These are phyloP conservation scores for Anthostomella pinea DNA, from an alignment of 2,329 filamentous ascomycete species.

Conservation along the genomic window DNA sequence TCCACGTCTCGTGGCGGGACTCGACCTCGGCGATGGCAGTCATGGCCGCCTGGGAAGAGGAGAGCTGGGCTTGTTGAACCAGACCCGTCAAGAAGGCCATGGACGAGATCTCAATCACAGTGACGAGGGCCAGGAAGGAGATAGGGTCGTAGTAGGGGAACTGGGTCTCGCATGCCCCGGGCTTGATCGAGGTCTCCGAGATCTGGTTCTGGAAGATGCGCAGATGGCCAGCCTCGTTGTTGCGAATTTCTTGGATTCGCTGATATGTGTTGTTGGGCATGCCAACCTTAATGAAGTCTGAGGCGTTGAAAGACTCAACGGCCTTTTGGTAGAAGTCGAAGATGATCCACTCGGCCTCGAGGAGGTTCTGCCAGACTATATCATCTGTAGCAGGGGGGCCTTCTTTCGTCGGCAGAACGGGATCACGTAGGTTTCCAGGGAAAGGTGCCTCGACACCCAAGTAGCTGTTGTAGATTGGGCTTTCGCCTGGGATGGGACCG, in stretches of 20 bases:
- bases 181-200: conserved; percentile 39
- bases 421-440: conserved; percentile 35
- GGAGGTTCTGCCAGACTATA: conserved; percentile 42
- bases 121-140: conserved; percentile 29
- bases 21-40: conserved; percentile 36
- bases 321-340: conserved; percentile 42
- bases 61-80: conserved; percentile 32
- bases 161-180: conserved; percentile 25
- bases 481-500: conserved; percentile 34
- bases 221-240: conserved; percentile 45
- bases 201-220: conserved; percentile 43
- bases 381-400: conserved; percentile 37
- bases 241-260: conserved; percentile 36
- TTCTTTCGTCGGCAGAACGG: conserved; percentile 27
- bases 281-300: conserved; percentile 29
- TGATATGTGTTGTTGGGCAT: conserved; percentile 36
- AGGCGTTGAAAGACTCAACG: conserved; percentile 38
- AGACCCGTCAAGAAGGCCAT: conserved; percentile 40
- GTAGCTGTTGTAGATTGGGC: conserved; percentile 32
- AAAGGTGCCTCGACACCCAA: conserved; percentile 33
- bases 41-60: conserved; percentile 35
- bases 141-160: conserved; percentile 20
- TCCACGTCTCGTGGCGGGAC: conserved; percentile 40
- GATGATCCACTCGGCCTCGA: conserved; percentile 43
- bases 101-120: conserved; percentile 35